Conservation (phyloP, 2,329 filamentous ascomycete species). For the Rutstroemia sp. region DNA sequence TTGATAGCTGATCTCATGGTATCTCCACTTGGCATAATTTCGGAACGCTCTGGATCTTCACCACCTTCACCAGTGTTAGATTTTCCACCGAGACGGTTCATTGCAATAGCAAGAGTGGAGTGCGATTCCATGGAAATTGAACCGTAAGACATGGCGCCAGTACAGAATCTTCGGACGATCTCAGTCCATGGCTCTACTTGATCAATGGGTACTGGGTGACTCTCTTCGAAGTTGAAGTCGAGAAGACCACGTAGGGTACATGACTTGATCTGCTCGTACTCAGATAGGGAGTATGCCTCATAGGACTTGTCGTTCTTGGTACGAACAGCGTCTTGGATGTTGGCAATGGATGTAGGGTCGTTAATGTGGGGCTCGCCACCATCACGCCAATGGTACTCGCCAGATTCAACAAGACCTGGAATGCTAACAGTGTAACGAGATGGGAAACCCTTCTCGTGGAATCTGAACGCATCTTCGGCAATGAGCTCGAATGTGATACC, state of each 20-base stretch:
- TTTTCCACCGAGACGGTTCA: constrained; percentile 95
- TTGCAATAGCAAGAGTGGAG: constrained; percentile 88
- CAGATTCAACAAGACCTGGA: constrained; percentile 79
- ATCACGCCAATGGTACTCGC: constrained; percentile 97
- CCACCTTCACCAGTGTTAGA: constrained; percentile 97
- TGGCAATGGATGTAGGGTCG: constrained; percentile 89
- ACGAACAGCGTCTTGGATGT: constrained; percentile 92
- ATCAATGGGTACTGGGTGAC: constrained; percentile 80
- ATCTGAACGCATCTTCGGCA: constrained; percentile 86
- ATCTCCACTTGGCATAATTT: constrained; percentile 82
- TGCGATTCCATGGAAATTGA: constrained; percentile 99
- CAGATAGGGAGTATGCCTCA: constrained; percentile 86
- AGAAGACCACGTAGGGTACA: constrained; percentile 91
- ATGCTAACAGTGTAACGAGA: constrained; percentile 69
- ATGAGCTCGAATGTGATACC: constrained; percentile 91
- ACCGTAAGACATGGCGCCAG: constrained; percentile 96
- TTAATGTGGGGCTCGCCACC: constrained; percentile 94
- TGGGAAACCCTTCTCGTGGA: constrained; percentile 90
- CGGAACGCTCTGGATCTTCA: constrained; percentile 86
- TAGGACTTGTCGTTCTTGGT: constrained; percentile 99
- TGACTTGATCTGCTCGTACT: constrained; percentile 94
- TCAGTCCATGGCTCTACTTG: constrained; percentile 98
- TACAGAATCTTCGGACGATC: constrained; percentile 93
- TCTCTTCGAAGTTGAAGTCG: constrained; percentile 91
- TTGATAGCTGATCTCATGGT: constrained; percentile 98